phyloP scores from a whole-genome alignment of 495 filamentous ascomycete genomes.

The Neurospora pannonica region DNA sequence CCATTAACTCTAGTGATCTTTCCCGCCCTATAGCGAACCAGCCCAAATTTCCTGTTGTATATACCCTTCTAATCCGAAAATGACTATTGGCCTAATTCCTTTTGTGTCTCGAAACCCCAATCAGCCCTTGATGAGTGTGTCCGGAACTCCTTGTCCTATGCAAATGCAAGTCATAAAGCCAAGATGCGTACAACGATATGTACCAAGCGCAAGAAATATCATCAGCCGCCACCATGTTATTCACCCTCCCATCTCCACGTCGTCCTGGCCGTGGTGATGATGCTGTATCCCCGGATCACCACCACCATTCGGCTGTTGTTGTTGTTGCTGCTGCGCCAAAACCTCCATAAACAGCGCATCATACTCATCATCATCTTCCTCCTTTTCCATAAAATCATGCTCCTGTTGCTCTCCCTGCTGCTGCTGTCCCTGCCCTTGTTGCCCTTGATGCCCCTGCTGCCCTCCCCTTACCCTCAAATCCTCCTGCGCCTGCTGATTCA shows the following conservation, averaged over 20 bases:
- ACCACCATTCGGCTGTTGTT: not conserved
- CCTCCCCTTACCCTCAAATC: not conserved
- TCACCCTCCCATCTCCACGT: constrained; percentile 25
- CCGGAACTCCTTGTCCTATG: not conserved
- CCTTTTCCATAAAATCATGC: constrained; percentile 40
- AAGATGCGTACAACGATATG: not conserved
- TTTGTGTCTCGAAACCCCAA: not conserved
- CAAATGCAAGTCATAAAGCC: not conserved
- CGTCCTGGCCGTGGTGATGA: not conserved
- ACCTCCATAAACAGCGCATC: constrained; percentile 50
- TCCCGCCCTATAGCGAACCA: not conserved
- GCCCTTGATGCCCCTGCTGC: constrained; percentile 1
- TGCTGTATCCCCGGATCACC: not conserved
- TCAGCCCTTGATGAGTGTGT: not conserved
- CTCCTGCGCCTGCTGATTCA: constrained; percentile 16
- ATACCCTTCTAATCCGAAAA: not conserved
- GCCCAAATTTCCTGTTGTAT: not conserved
- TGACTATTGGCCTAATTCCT: not conserved
- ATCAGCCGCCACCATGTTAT: not conserved
- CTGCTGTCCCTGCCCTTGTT: too few species aligned
- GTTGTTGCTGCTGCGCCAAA: constrained; percentile 4
- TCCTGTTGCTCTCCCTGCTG: too few species aligned
- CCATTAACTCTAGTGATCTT: not conserved
- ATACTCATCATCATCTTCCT: constrained; percentile 34
- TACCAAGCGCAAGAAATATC: not conserved